These are phyloP conservation scores for Avena insularis DNA, from an alignment of 176 grass and related monocot genomes.

Conservation along the genomic window DNA sequence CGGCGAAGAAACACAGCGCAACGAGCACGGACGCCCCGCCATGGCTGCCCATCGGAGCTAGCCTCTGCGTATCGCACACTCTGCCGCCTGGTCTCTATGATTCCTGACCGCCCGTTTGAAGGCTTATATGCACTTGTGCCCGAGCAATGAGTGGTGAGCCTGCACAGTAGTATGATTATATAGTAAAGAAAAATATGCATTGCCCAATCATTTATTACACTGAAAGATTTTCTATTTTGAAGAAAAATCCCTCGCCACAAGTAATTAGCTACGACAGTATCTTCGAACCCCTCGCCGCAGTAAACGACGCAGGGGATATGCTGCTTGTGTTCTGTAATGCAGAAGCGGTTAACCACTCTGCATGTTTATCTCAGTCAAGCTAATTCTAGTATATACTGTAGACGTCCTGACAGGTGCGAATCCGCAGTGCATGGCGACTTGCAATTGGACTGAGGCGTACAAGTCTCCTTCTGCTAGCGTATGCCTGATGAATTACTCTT, in stretches of 20 bases:
- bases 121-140: slow-evolving; percentile 25
- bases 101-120: neutral
- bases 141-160: too few relatives aligned
- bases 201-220: too few relatives aligned
- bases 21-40: slow-evolving; percentile 20
- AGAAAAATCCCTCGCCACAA: too few relatives aligned
- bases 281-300: slow-evolving; percentile 15
- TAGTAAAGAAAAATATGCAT: too few relatives aligned
- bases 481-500: neutral
- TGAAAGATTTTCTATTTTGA: too few relatives aligned
- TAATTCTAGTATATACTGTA: neutral
- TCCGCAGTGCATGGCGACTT: neutral
- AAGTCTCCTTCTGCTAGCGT: neutral
- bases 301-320: neutral
- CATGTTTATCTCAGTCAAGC: slow-evolving; percentile 9
- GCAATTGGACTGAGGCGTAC: neutral
- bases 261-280: neutral
- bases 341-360: neutral
- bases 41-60: neutral
- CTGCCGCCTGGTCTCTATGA: neutral
- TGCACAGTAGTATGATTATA: too few relatives aligned
- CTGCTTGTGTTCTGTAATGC: slow-evolving; percentile 9
- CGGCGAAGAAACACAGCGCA: slow-evolving; percentile 33
- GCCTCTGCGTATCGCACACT: neutral
- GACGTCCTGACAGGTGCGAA: neutral